Evolutionary conservation across 1,139 yeast species (phyloP).

Genomic region (Geotrichum bryndzae): DNA sequence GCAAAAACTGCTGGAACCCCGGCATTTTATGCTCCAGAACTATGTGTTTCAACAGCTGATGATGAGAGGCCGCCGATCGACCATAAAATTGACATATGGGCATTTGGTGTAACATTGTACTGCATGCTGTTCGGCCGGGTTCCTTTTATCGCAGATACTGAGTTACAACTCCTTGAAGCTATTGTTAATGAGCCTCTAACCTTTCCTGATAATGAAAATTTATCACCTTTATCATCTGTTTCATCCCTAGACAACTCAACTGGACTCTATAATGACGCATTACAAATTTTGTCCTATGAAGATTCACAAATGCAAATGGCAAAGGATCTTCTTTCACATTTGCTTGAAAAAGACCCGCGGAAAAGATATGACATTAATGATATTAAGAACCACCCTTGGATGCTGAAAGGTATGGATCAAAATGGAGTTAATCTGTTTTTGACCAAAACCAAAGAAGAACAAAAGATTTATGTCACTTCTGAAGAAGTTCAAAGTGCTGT

Average conservation of each 20-base stretch:
- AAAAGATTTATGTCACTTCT: slow-evolving; percentile 53
- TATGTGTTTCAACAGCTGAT: slow-evolving; percentile 41
- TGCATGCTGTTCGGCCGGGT: slow-evolving; percentile 82
- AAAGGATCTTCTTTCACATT: slow-evolving; percentile 51
- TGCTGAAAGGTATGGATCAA: slow-evolving; percentile 52
- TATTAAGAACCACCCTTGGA: slow-evolving; percentile 77
- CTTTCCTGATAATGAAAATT: slow-evolving; percentile 46
- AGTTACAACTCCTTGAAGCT: slow-evolving; percentile 76
- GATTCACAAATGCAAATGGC: not conserved
- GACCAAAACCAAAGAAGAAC: slow-evolving; percentile 30
- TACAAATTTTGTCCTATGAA: not conserved
- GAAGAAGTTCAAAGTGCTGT: slow-evolving; percentile 75
- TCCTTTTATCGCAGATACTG: slow-evolving; percentile 88
- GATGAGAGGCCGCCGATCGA: slow-evolving; percentile 49
- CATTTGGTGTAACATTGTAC: slow-evolving; percentile 86
- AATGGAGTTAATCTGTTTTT: slow-evolving; percentile 37
- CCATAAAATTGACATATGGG: slow-evolving; percentile 91
- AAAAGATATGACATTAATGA: slow-evolving; percentile 65
- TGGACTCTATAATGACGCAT: not conserved
- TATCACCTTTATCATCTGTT: not conserved
- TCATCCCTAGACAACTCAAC: not conserved
- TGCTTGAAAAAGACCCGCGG: slow-evolving; percentile 67
- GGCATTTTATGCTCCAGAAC: slow-evolving; percentile 76
- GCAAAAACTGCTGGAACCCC: slow-evolving; percentile 92
- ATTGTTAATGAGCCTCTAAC: slow-evolving; percentile 59